A percentile compares a stretch with the other conserved stretches of the same genome.
Conservation (phyloP, 2,329 filamentous ascomycete species). For the Dactylellina haptotyla region DNA sequence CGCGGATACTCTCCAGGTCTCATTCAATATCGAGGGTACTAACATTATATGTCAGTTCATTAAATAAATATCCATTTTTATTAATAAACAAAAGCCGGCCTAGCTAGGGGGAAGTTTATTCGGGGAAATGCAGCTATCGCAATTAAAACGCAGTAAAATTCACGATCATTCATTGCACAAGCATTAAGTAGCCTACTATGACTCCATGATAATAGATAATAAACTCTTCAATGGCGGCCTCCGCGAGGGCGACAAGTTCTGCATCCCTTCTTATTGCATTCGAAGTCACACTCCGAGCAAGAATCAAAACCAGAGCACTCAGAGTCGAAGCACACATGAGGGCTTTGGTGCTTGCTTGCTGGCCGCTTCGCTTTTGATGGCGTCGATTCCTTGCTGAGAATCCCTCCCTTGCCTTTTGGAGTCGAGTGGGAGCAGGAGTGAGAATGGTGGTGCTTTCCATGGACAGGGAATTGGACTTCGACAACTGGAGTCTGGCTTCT, state of each 20-base stretch:
- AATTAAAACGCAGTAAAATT: too few relatives aligned
- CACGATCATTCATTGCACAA: too few relatives aligned
- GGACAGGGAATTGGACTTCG: conserved; percentile 27
- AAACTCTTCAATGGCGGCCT: conserved; percentile 10
- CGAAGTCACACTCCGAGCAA: conserved; percentile 48
- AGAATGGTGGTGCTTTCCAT: conserved; percentile 11
- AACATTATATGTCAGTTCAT: too few relatives aligned
- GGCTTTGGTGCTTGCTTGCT: conserved; percentile 26
- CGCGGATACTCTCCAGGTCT: too few relatives aligned
- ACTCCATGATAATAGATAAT: not conserved
- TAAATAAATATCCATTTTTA: too few relatives aligned
- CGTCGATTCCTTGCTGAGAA: not conserved
- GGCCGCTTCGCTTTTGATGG: conserved; percentile 7
- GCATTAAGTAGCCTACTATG: too few relatives aligned
- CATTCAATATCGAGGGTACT: too few relatives aligned
- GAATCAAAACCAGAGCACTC: conserved; percentile 42
- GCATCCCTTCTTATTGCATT: conserved; percentile 32
- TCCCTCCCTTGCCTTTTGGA: conserved; percentile 5
- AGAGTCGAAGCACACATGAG: conserved; percentile 40
- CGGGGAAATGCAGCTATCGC: too few relatives aligned
- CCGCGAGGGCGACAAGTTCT: conserved; percentile 42
- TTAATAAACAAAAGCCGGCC: too few relatives aligned
- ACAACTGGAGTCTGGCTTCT: conserved; percentile 5
- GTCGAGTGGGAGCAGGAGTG: not conserved
- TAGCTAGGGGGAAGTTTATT: too few relatives aligned